Evolutionary conservation across 208 protist species (phyloP), one percentile per base, ranked within the genome.

Genomic region (Crithidia thermophila): DNA sequence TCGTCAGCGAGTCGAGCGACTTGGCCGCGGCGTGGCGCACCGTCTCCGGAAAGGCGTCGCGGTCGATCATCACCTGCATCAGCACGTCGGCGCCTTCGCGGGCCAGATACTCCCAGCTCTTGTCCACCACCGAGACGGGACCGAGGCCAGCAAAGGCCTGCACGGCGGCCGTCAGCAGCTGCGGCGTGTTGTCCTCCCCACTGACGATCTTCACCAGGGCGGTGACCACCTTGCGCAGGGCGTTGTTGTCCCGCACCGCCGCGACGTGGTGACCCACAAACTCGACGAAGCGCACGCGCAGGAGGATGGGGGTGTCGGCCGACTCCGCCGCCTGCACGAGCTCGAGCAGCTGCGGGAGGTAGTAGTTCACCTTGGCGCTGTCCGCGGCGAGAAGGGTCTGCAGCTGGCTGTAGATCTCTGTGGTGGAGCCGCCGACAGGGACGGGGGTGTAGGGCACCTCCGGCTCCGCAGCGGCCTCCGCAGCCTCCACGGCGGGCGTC

Each of bases 1-100:
- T 62, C 3, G 83, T 85, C n/a, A 96, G 79, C 8, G 79, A 56
- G 75, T 94, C 83, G 21, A 96, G 74, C 27, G 83, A 81, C 73
- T 88, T 87, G 21, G 61, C 65, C 3, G 91, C 91, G 20, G 85
- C 77, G 36, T 78, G 66, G 0, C 88, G 84, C 58, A 92, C 88
- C 23, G 55, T 55, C 63, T 88, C 85, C 0, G 79, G 62, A 69
- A 96, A 96, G 10, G 83, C 86, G n/a, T 88, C 82, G 42, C 82
- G 70, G 68, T 93, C 88, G 28, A 94, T 46, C 72, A 89, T 88
- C 14, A 96, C 85, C 72, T 96, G 91, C 82, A 96, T 91, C 13
- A 96, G 71, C 20, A 96, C 79, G 69, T 96, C 91, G 1, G 88
- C 85, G 6, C 87, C 91, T 42, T 96, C 91, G 13, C 91, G 87